Conservation (phyloP, 1,139 yeast species). For the Suzukiozyma palmioleophila region DNA sequence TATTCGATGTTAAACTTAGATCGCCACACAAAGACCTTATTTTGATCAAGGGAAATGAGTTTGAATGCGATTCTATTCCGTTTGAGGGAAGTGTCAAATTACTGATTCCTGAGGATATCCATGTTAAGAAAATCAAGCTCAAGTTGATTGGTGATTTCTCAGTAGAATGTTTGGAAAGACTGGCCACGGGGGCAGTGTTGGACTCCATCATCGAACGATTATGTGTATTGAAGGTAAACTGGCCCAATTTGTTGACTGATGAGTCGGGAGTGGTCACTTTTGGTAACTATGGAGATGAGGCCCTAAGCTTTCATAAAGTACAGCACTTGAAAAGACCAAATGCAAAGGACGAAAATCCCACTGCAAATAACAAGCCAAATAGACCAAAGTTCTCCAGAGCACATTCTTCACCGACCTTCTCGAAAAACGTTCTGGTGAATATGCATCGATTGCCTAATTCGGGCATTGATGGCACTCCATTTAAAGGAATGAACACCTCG, state of each 20-base stretch:
- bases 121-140: conserved; percentile 44
- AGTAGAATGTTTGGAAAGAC: conserved; percentile 48
- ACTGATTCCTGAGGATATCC: conserved; percentile 48
- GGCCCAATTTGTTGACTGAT: conserved; percentile 55
- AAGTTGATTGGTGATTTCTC: conserved; percentile 50
- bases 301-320: conserved; percentile 13
- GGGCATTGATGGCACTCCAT: conserved; percentile 46
- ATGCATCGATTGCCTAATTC: conserved; percentile 26
- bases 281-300: conserved; percentile 41
- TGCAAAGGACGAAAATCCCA: conserved; percentile 8
- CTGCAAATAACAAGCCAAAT: conserved; percentile 4
- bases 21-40: conserved; percentile 52
- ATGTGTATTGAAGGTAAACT: conserved; percentile 47
- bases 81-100: conserved; percentile 56
- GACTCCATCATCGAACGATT: conserved; percentile 49
- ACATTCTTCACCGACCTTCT: conserved; percentile 15
- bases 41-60: conserved; percentile 53
- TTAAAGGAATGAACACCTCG: conserved; percentile 19
- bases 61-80: conserved; percentile 51
- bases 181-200: conserved; percentile 26
- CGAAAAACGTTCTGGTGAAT: conserved; percentile 9
- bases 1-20: conserved; percentile 37
- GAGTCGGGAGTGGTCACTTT: conserved; percentile 41
- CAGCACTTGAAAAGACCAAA: conserved; percentile 9
- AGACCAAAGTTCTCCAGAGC: conserved; percentile 18